Evolutionary conservation across 352 stramenopile species (phyloP), one percentile per base, ranked within the genome.

Genomic region (Phytophthora crassamura): DNA sequence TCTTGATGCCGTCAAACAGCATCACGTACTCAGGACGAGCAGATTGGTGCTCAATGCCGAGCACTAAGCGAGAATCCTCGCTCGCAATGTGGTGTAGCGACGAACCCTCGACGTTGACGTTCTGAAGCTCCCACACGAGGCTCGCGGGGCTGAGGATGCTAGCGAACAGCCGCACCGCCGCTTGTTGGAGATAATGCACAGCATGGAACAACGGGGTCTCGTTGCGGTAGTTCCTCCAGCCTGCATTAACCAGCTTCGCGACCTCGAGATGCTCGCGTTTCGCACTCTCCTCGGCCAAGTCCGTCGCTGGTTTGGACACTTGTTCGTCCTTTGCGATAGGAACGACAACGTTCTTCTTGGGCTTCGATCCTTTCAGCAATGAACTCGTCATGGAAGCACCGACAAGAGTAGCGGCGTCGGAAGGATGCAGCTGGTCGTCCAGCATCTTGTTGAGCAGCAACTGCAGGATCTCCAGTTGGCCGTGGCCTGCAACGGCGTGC

Each of bases 21-120:
- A 94, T 48, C 5, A 90, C 78, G 33, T 91, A 92, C 65, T 94
- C 85, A 54, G 76, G 75, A 22, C 54, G 56, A 6, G 59, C 66
- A 33, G 48, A 49, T 30, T 64, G 50, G 12, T 72, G 55, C 2
- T 73, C 58, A 34, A 88, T 64, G 15, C 69, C 59, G 7, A 94
- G 74, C 25, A 67, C 25, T 5, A 33, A 47, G 2, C 76, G 64
- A 9, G 78, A 69, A 0, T 42, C n/a, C 11, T 80, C 77, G 50
- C 74, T 81, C 4, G 74, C 74, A 22, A 91, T 65, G 51, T 91
- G 80, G 16, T 86, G 71, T 4, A 91, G 67, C 33, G 72, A 89
- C 4, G 84, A 85, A n/a, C 86, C 86, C 62, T 94, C 86, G 14
- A 90, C 78, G 56, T 89, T 93, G 46, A 81, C 78, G 64, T 88